Base-by-base conservation (phyloP, 768 basidiomycete genomes). In the Psilocybe cyanescens region DNA sequence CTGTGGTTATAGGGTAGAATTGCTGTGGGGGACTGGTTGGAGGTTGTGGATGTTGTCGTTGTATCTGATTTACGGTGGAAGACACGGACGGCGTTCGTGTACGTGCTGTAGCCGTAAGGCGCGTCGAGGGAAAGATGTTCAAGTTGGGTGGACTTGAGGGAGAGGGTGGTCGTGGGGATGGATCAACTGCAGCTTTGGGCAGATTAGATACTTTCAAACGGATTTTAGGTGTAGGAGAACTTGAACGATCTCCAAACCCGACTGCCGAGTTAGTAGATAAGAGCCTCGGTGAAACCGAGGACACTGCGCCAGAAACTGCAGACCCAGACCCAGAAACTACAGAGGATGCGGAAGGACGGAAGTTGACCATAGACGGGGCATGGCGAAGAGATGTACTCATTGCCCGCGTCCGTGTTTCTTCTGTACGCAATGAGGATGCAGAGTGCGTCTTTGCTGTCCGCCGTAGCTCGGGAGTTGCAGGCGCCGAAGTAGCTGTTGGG, bases 131-230 rank as follows among this genome's bases (percentile, higher is more conserved):
- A 65, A 50, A 54, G 62, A 67, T 9, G 41, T 39, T 39, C 67
- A 44, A 56, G 56, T 24, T 61, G 50, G 12, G 39, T 31, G 47
- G 56, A 50, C 31, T 61, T 39, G 63, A 44, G 28, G 58, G 54
- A 19, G 65, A 59, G 6, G 66, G 39, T 33, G 69, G 62, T 6
- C 52, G 49, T 28, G 63, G 66, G 8, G 72, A 64, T 8, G 47
- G 19, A 11, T 57, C 65, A 0, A 58, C 17, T 6, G 65, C 56
- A 8, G 72, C 63, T 63, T 80, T 85, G 19, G 78, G 82, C 47
- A 86, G 63, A 39, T 75, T 72, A 0, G 88, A 82, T 28, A 91
- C 79, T 68, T 85, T 91, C 17, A 90, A 83, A 72, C 83, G 90
- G 63, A 92, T 81, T 68, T 77, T 79, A 35, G 75, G 66, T 1